phyloP scores from a whole-genome alignment of 352 stramenopile genomes.

The Globisporangium paroecandrum region DNA sequence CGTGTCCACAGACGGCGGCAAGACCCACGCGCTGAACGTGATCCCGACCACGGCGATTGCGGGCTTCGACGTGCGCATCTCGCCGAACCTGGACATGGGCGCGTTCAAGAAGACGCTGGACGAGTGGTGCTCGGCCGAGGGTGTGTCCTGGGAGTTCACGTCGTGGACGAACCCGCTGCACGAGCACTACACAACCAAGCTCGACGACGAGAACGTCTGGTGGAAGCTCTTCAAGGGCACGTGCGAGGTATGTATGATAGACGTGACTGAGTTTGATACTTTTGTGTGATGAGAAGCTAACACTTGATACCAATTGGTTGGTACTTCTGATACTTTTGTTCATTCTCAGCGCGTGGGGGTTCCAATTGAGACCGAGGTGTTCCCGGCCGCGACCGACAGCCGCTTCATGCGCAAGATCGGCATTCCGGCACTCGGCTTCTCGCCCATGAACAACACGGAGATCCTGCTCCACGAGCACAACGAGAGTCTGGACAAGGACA shows the following conservation, averaged over 20 bases:
- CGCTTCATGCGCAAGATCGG: slow-evolving; percentile 88
- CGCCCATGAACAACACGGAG: slow-evolving; percentile 91
- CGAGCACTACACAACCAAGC: slow-evolving; percentile 55
- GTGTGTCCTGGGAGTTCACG: slow-evolving; percentile 72
- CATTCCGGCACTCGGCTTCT: slow-evolving; percentile 91
- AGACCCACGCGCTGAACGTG: slow-evolving; percentile 90
- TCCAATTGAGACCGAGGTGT: slow-evolving; percentile 82
- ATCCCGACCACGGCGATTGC: slow-evolving; percentile 89
- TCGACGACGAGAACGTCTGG: slow-evolving; percentile 43
- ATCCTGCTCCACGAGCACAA: slow-evolving; percentile 96
- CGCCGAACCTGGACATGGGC: slow-evolving; percentile 69
- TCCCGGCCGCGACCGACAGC: slow-evolving; percentile 92
- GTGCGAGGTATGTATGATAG: slow-evolving; percentile 25
- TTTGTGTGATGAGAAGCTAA: background rate
- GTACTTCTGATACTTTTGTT: background rate
- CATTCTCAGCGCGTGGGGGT: slow-evolving; percentile 21
- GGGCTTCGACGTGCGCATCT: slow-evolving; percentile 92
- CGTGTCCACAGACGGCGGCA: slow-evolving; percentile 70
- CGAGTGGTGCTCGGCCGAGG: slow-evolving; percentile 81
- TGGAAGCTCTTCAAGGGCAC: slow-evolving; percentile 38
- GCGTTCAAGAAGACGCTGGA: slow-evolving; percentile 87
- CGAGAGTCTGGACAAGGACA: slow-evolving; percentile 89
- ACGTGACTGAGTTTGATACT: background rate
- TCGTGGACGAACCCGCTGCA: slow-evolving; percentile 28
- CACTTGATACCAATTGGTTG: background rate